These are phyloP conservation scores for Fusarium avenaceum DNA, from an alignment of 2,329 filamentous ascomycete species.

Conservation along the genomic window DNA sequence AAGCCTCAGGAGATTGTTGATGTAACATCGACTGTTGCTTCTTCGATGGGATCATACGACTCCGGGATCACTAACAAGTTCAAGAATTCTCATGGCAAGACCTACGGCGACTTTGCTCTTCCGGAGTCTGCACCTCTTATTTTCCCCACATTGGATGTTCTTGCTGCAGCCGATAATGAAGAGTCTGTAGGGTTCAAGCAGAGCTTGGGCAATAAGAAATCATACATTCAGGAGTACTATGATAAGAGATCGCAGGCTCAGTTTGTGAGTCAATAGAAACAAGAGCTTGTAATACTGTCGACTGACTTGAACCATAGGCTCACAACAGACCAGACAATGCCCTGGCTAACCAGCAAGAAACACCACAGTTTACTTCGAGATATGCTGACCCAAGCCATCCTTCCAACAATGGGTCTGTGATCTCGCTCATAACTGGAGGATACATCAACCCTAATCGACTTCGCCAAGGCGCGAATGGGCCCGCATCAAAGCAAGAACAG, in stretches of 20 bases:
- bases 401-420: conserved; percentile 11
- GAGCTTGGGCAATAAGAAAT: conserved; percentile 3
- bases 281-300: fast-evolving
- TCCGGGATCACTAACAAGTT: conserved; percentile 12
- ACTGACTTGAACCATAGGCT: not conserved
- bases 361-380: conserved; percentile 14
- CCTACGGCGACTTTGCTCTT: conserved; percentile 53
- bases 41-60: not conserved
- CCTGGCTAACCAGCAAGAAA: conserved; percentile 16
- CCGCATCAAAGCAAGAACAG: not conserved
- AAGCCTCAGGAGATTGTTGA: conserved; percentile 36
- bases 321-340: conserved; percentile 9
- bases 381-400: conserved; percentile 21
- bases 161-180: conserved; percentile 13
- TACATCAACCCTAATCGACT: conserved; percentile 8
- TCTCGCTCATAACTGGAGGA: conserved; percentile 17
- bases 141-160: conserved; percentile 18
- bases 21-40: conserved; percentile 31
- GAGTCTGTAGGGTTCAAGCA: conserved; percentile 18
- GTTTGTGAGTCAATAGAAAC: conserved; percentile 1
- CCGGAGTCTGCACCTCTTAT: conserved; percentile 62
- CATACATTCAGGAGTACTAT: conserved; percentile 13
- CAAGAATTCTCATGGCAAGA: conserved; percentile 23
- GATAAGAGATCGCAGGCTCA: conserved; percentile 18
- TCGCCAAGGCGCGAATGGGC: not conserved